Conservation (phyloP, 352 stramenopile genomes). For the Globisporangium barbulae region DNA sequence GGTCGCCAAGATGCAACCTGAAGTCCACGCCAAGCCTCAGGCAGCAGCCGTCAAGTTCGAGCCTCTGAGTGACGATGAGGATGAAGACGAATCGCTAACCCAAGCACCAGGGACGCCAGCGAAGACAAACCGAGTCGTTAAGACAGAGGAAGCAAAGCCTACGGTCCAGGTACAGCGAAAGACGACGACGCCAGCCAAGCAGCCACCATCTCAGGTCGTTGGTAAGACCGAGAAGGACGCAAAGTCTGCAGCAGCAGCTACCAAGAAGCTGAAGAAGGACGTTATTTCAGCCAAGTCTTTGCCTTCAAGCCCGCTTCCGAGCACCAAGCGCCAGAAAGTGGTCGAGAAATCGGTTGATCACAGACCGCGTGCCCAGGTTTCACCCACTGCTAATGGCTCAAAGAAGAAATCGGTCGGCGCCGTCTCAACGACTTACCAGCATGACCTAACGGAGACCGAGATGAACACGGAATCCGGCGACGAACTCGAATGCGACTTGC, state of each 20-base stretch:
- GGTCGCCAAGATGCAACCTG: neutral
- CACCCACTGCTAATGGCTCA: neutral
- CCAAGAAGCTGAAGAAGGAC: neutral
- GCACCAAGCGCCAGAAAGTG: conserved; percentile 5
- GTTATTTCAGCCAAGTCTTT: neutral
- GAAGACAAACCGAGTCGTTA: neutral
- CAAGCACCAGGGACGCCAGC: neutral
- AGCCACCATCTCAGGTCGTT: neutral
- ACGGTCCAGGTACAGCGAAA: neutral
- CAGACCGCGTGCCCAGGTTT: neutral
- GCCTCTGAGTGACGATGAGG: neutral
- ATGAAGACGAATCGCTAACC: neutral
- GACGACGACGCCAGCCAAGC: neutral
- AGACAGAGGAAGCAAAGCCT: neutral
- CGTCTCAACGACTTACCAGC: neutral
- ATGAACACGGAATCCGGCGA: conserved; percentile 4
- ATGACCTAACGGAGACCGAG: neutral
- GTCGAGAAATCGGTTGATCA: neutral
- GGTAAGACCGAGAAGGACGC: neutral
- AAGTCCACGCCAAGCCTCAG: neutral
- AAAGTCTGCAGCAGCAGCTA: neutral
- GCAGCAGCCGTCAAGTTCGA: neutral
- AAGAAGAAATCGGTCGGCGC: neutral
- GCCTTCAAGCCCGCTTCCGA: neutral
- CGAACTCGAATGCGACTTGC: conserved; percentile 11